Evolutionary conservation across 306 rosid genomes (phyloP).

Genomic region (Begonia fuchsioides): DNA sequence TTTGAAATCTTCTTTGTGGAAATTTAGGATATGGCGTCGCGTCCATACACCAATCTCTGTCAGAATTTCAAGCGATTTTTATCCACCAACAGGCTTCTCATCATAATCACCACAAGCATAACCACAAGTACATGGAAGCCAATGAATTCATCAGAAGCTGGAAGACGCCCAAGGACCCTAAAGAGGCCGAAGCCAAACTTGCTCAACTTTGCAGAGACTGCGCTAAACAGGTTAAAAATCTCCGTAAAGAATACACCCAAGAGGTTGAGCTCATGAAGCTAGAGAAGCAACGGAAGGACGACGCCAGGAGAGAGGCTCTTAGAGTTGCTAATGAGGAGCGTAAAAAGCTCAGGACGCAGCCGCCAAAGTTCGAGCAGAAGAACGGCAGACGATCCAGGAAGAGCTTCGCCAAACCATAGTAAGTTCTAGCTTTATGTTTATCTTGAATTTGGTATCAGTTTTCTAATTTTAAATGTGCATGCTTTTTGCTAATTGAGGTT

Average conservation of each 20-base stretch:
- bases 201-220: slow-evolving; percentile 48
- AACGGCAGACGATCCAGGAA: slow-evolving; percentile 44
- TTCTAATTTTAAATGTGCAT: neutral
- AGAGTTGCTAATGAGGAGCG: slow-evolving; percentile 61
- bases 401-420: slow-evolving; percentile 63
- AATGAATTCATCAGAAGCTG: neutral
- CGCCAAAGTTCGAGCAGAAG: slow-evolving; percentile 48
- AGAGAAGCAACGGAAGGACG: slow-evolving; percentile 60
- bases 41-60: slow-evolving; percentile 1
- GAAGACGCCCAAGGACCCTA: slow-evolving; percentile 22
- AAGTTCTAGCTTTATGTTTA: neutral
- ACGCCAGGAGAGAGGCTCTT: slow-evolving; percentile 48
- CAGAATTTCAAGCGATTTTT: slow-evolving; percentile 17
- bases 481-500: neutral
- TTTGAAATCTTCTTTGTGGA: no score
- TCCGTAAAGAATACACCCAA: slow-evolving; percentile 52
- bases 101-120: slow-evolving; percentile 34
- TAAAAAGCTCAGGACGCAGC: slow-evolving; percentile 56
- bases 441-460: neutral
- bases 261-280: slow-evolving; percentile 54
- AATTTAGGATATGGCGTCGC: no score
- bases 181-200: slow-evolving; percentile 60
- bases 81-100: slow-evolving; percentile 21
- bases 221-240: slow-evolving; percentile 59
- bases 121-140: slow-evolving; percentile 35